Percentiles rank a stretch among this genome's conserved stretches.
Conservation (phyloP, 345 rosid species). For the Pistacia vera region DNA sequence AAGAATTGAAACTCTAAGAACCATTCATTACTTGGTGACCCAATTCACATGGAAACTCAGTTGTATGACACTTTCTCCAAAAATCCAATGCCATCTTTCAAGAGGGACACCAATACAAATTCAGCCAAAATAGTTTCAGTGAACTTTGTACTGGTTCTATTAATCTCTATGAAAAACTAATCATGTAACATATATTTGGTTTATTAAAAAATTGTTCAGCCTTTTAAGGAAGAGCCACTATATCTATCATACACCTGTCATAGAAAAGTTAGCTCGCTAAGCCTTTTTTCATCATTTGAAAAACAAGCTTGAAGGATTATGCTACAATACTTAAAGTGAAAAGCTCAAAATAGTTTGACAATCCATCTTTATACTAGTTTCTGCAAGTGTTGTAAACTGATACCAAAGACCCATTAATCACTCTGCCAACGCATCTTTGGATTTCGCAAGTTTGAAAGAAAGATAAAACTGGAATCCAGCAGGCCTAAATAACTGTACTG, state of each 20-base stretch:
- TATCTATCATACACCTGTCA: too few relatives aligned
- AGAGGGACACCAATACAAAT: background rate
- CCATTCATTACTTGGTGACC: constrained; percentile 33
- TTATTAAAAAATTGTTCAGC: background rate
- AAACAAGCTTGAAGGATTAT: too few relatives aligned
- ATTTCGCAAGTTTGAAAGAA: too few relatives aligned
- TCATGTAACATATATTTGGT: background rate
- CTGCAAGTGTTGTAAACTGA: background rate
- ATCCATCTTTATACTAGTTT: too few relatives aligned
- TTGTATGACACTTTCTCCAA: constrained; percentile 7
- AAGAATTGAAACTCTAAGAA: constrained; percentile 30
- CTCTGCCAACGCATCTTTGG: too few relatives aligned
- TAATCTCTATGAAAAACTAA: background rate
- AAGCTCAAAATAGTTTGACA: too few relatives aligned
- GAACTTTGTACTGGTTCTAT: background rate
- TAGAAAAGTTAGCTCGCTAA: background rate
- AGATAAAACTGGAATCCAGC: background rate
- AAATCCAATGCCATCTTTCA: constrained; percentile 25
- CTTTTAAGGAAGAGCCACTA: background rate
- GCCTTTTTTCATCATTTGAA: background rate
- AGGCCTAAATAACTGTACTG: too few relatives aligned
- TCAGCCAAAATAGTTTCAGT: constrained; percentile 4
- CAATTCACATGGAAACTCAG: constrained; percentile 27
- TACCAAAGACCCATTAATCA: too few relatives aligned
- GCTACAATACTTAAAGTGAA: too few relatives aligned